phyloP scores from a whole-genome alignment of 768 basidiomycete species.

The Lactarius hatsudake region DNA sequence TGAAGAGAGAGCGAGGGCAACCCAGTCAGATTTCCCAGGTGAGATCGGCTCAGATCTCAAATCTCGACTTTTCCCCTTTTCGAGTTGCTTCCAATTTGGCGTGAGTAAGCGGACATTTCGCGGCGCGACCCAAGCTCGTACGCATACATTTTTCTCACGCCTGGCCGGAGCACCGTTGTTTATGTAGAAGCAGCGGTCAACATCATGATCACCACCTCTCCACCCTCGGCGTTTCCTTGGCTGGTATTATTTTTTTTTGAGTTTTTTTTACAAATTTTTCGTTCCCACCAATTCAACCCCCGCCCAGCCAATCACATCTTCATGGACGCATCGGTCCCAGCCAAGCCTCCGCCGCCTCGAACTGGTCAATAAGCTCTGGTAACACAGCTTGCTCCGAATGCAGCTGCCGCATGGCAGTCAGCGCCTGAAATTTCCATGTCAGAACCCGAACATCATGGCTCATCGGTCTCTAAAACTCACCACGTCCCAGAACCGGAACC shows the following conservation, averaged over 20 bases:
- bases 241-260: not conserved
- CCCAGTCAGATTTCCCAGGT: conserved; percentile 19
- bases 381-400: conserved; percentile 78
- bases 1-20: conserved; percentile 20
- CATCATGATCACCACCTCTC: conserved; percentile 14
- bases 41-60: conserved; percentile 25
- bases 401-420: conserved; percentile 87
- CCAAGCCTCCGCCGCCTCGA: conserved; percentile 95
- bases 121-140: conserved; percentile 24
- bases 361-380: conserved; percentile 89
- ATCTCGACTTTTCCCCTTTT: conserved; percentile 20
- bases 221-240: conserved; percentile 17
- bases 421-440: conserved; percentile 48
- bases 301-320: conserved; percentile 30
- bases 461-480: conserved; percentile 49
- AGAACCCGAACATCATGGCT: conserved; percentile 16
- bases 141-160: conserved; percentile 9
- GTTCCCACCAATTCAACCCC: conserved; percentile 16
- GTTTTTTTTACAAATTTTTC: conserved; percentile 3
- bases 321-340: conserved; percentile 87
- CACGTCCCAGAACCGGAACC: conserved; percentile 98
- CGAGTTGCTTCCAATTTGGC: conserved; percentile 16
- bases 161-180: conserved; percentile 12
- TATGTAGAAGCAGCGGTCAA: conserved; percentile 11
- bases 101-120: conserved; percentile 32